Evolutionary conservation across 345 rosid genomes (phyloP), one percentile per base, ranked within the genome.

Genomic region (Eutrema heterophyllum): DNA sequence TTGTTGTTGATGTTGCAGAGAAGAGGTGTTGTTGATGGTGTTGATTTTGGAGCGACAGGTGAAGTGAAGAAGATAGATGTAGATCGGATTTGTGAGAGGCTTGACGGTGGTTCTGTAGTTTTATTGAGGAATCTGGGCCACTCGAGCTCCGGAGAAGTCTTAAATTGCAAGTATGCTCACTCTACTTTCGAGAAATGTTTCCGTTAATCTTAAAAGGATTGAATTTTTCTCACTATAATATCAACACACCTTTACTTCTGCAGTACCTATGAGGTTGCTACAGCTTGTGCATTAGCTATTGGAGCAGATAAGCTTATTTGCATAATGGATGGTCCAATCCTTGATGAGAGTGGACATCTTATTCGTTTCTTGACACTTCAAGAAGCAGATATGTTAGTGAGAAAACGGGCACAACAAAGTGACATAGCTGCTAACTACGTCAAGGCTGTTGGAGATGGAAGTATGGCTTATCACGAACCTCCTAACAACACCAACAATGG

Each of bases 221-320:
- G 8, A 32, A 14, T 0, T 18, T 9, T 27, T 7, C 78, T 74
- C 26, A 49, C 52, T 39, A 8, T 16, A 8, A 2, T 35, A 33
- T 5, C 15, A 43, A 15, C 43, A 56, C 8, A 15, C 43, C 6
- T 30, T 63, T 63, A 26, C 55, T 46, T 73, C 74, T 35, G 78
- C 88, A 94, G 98, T 88, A 91, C 95, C 40, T 94, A 89, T 55
- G 97, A 94, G 85, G 98, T 94, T 51, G 97, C 97, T 65, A 94
- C 97, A 21, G 98, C 97, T 45, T 94, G 97, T 81, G 98, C 98
- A 49, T 81, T 89, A 68, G 97, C 97, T 43, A 86, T 92, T 77
- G 93, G 85, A 64, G 97, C 97, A 63, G 97, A 92, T 76, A 89
- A 95, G 80, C 93, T 88, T 79, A 88, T 95, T 41, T 89, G 96